These are phyloP conservation scores for Prunus dulcis DNA, from an alignment of 306 rosid species.

Conservation along the genomic window DNA sequence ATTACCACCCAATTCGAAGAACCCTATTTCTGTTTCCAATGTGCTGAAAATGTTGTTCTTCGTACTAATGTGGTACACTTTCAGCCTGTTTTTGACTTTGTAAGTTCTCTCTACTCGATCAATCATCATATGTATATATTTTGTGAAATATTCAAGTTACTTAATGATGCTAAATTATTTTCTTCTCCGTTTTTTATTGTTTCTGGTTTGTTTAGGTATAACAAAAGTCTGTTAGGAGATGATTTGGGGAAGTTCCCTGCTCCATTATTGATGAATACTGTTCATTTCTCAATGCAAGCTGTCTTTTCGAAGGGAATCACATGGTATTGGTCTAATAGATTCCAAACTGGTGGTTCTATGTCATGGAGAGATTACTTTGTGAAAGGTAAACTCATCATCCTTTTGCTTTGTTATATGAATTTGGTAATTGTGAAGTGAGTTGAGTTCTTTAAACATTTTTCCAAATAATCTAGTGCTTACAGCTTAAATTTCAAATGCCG, in stretches of 20 bases:
- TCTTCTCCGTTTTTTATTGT: neutral
- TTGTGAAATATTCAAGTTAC: constrained; percentile 4
- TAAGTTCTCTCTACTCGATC: constrained; percentile 50
- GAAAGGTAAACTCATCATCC: constrained; percentile 58
- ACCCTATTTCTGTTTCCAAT: constrained; percentile 44
- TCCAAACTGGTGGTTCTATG: constrained; percentile 61
- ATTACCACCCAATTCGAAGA: constrained; percentile 24
- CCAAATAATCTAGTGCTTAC: neutral
- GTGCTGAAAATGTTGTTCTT: constrained; percentile 83
- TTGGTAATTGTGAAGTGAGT: constrained; percentile 11
- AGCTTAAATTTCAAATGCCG: neutral
- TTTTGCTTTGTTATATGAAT: constrained; percentile 13
- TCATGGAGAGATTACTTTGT: constrained; percentile 89
- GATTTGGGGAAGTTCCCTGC: constrained; percentile 95
- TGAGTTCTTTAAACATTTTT: constrained; percentile 11
- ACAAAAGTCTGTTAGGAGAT: constrained; percentile 90
- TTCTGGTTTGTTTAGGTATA: constrained; percentile 63
- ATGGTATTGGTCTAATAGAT: constrained; percentile 83
- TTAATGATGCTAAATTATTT: constrained; percentile 8
- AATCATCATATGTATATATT: constrained; percentile 1
- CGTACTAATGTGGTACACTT: constrained; percentile 82
- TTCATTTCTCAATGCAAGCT: constrained; percentile 95
- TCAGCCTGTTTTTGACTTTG: constrained; percentile 93
- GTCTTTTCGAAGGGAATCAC: constrained; percentile 68
- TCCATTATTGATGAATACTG: constrained; percentile 84